Conservation (phyloP, 208 protist species). For the Phytomonas francai region DNA sequence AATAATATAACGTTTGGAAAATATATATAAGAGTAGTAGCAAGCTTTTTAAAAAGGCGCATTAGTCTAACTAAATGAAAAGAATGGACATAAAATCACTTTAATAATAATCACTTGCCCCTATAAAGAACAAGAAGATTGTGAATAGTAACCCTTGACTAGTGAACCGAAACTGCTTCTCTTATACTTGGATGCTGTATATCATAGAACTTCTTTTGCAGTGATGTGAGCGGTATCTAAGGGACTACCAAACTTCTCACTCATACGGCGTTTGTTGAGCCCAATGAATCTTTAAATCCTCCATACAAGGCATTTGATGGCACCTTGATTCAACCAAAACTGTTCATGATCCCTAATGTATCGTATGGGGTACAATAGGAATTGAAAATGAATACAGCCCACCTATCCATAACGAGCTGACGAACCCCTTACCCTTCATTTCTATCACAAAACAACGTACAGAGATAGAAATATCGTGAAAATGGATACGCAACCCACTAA, state of each 20-base stretch:
- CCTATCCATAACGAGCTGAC: not conserved
- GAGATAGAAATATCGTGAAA: not conserved
- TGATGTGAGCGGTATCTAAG: not conserved
- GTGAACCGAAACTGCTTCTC: not conserved
- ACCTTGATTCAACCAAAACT: not conserved
- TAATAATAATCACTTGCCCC: not conserved
- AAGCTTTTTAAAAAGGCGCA: not conserved
- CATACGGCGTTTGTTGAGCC: not conserved
- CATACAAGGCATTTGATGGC: not conserved
- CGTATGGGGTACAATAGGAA: not conserved
- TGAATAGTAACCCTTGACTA: not conserved
- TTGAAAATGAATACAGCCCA: not conserved
- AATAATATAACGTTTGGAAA: not conserved
- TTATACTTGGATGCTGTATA: not conserved
- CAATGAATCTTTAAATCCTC: not conserved
- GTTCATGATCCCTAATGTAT: not conserved
- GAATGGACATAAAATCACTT: not conserved
- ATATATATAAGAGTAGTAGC: not conserved
- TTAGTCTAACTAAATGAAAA: not conserved
- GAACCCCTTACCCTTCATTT: not conserved
- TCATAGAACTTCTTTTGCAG: not conserved
- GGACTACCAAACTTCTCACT: not conserved
- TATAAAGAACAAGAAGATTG: not conserved
- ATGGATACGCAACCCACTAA: not conserved
- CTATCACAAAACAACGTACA: not conserved